phyloP scores from a whole-genome alignment of 2,329 filamentous ascomycete species.

The Rhexocercosporidium sp. region DNA sequence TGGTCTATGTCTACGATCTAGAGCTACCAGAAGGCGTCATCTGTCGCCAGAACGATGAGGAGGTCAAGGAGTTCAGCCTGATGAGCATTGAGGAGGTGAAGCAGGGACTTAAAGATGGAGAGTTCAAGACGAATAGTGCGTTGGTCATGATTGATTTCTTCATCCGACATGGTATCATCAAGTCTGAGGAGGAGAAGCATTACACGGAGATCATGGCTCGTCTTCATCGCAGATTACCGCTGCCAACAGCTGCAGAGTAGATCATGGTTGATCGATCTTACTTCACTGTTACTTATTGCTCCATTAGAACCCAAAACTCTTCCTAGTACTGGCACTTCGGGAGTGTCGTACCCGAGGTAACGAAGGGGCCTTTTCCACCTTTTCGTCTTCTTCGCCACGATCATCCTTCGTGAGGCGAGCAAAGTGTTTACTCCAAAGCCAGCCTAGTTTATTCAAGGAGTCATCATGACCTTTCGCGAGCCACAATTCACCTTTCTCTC shows the following conservation, averaged over 20 bases:
- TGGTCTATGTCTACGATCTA: conserved; percentile 79
- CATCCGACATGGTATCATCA: conserved; percentile 76
- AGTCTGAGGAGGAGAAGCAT: conserved; percentile 71
- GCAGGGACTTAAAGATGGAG: conserved; percentile 63
- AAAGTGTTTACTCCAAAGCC: conserved; percentile 99
- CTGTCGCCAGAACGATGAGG: conserved; percentile 74
- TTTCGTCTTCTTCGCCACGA: neutral
- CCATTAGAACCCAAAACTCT: neutral
- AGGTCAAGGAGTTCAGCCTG: conserved; percentile 77
- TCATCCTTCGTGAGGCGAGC: conserved; percentile 52
- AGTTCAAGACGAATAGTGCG: conserved; percentile 88
- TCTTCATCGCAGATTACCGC: conserved; percentile 46
- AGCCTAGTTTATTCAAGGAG: conserved; percentile 75
- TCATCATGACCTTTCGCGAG: conserved; percentile 96
- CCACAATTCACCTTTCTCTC: conserved; percentile 95
- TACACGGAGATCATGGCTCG: conserved; percentile 69
- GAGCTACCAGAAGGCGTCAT: conserved; percentile 63
- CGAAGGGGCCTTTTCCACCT: neutral
- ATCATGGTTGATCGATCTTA: neutral
- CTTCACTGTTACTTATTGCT: neutral
- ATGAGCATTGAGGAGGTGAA: conserved; percentile 66
- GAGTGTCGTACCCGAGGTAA: neutral
- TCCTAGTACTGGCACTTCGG: neutral
- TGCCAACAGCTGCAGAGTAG: conserved; percentile 20
- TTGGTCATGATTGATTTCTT: conserved; percentile 83